A percentile compares a stretch with the other conserved stretches of the same genome.
phyloP scores from a whole-genome alignment of 2,329 filamentous ascomycete species.

The Gliomastix tumulicola region DNA sequence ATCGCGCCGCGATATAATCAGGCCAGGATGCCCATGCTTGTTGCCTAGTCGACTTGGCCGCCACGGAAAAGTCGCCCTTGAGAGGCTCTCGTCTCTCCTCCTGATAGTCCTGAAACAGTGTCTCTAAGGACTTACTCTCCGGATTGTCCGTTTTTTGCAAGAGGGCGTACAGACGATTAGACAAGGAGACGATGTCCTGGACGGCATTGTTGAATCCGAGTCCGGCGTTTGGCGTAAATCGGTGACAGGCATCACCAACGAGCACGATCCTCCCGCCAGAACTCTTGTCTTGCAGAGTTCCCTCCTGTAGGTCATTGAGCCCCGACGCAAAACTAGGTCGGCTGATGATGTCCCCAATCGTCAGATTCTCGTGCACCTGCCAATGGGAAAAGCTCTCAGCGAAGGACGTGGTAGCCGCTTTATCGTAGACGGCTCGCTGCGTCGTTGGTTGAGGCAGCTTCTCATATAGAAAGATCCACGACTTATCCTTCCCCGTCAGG shows the following conservation, averaged over 20 bases:
- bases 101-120: background rate
- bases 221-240: constrained; percentile 20
- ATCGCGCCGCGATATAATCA: background rate
- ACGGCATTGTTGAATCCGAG: constrained; percentile 20
- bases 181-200: constrained; percentile 14
- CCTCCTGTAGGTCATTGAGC: constrained; percentile 26
- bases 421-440: constrained; percentile 14
- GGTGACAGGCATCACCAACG: constrained; percentile 20
- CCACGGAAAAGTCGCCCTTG: background rate
- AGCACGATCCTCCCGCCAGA: constrained; percentile 21
- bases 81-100: background rate
- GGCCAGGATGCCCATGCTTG: background rate
- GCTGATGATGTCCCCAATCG: constrained; percentile 19
- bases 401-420: constrained; percentile 15
- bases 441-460: constrained; percentile 15
- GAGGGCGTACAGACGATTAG: constrained; percentile 5
- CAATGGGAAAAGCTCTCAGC: constrained; percentile 15
- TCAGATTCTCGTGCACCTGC: constrained; percentile 14
- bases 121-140: background rate
- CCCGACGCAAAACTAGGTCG: constrained; percentile 14
- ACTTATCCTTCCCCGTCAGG: constrained; percentile 12
- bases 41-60: background rate
- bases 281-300: constrained; percentile 25
- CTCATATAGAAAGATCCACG: constrained; percentile 21
- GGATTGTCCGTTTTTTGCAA: too few relatives aligned